Base-by-base conservation (phyloP, 108 stramenopile species). In the Hondaea fermentalgiana region DNA sequence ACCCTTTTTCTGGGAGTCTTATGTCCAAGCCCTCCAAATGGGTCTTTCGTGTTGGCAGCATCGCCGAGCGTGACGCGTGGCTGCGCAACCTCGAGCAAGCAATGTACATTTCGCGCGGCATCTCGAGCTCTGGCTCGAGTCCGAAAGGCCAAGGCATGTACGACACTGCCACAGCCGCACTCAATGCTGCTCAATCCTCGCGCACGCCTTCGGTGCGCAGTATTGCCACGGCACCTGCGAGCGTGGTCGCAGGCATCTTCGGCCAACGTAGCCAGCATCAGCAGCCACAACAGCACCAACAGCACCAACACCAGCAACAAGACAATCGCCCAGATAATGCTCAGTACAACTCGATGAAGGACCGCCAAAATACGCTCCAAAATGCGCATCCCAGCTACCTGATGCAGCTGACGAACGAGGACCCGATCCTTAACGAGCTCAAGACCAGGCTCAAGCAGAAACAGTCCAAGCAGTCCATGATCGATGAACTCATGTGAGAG, bases 41-140 rank as follows among this genome's bases (percentile, higher is more conserved):
- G 76, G 23, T 83, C 3, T 83, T 83, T 53, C 17, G 6, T 16
- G 45, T 47, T 6, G 49, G 23, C 49, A 47, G 23, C 51, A 12
- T 53, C 5, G 76, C 76, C 51, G 76, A 8, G 76, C 76, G 76
- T 6, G 76, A 83, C 76, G 76, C 76, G 8, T 83, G 76, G 76
- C 49, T 83, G 2, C 76, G 76, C 45, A 83, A 83, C 28, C 6
- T 83, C 19, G 76, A 83, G 1, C 76, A 83, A 23, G 76, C 76
- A 8, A 53, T 83, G 12, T 53, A 53, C 51, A 83, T 83, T 6
- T 25, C 76, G 6, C 76, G 76, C 51, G 76, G 76, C 6, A 4
- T 83, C 28, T 69, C 64, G 21, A 69, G 25, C 10, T 69, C 64
- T 28, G 64, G 4, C 8, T 14, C 64, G 25, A 69, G 35, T 42